Percentiles rank a stretch among this genome's conserved stretches.
Conservation (phyloP, 208 protist species). For the Trichomonas tenax region DNA sequence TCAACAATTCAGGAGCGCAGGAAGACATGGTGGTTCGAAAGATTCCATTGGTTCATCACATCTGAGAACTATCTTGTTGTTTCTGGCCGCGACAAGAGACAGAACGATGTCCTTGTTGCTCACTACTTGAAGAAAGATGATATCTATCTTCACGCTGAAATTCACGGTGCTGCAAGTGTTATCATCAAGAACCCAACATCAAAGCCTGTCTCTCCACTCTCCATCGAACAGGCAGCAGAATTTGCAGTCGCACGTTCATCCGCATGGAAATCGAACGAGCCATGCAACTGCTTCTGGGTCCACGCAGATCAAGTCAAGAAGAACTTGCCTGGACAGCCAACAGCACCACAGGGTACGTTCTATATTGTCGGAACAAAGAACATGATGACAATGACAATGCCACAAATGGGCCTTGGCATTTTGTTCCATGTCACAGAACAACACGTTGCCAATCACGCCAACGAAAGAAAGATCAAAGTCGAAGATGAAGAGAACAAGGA, state of each 20-base stretch:
- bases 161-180: background rate
- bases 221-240: background rate
- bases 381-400: constrained; percentile 16
- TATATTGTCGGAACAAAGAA: background rate
- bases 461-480: background rate
- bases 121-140: constrained; percentile 15
- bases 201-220: background rate
- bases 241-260: background rate
- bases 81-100: background rate
- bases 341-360: background rate
- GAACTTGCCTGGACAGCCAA: background rate
- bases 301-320: background rate
- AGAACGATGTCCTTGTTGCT: background rate
- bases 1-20: background rate
- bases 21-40: constrained; percentile 10
- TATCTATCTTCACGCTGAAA: constrained; percentile 5
- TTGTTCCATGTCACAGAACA: constrained; percentile 6
- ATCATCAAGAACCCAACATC: background rate
- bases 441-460: background rate
- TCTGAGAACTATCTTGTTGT: background rate
- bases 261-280: constrained; percentile 10
- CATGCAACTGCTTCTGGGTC: constrained; percentile 10
- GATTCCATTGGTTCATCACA: constrained; percentile 17
- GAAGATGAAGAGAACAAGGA: background rate
- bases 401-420: background rate